Base-by-base conservation (phyloP, 2,329 filamentous ascomycete species). In the Aspergillus floridensis region DNA sequence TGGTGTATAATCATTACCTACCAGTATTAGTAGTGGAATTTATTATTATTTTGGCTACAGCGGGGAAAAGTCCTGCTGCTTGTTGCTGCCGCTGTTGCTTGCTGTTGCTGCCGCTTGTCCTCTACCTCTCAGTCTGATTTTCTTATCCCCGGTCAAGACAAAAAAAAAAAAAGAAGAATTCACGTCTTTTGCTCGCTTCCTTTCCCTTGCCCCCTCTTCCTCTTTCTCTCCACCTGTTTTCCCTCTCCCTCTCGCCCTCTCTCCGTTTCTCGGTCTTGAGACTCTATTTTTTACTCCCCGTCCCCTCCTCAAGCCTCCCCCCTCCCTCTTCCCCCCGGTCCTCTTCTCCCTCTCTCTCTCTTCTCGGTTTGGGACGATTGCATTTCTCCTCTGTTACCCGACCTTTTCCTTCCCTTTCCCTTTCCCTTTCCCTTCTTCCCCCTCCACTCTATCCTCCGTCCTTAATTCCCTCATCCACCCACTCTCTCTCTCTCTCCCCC, bases 401-500 rank as follows among this genome's bases (percentile, higher is more conserved):
- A 54, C 26, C 56, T 56, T 56, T 53, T 47, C 49, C 62, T 63
- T 56, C 65, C 57, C 58, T 67, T 68, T 65, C 59, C 35, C 53
- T 56, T 56, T 53, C 38, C 49, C 62, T 63, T 56, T 29, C 65
- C 57, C 58, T 68, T 65, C 65, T 68, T 68, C 64, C 65, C 66
- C 59, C 53, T 55, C 63, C 57, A 29, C 56, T 59, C 57, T 55
- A 44, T 59, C 35, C 56, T 56, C 58, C 49, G 32, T 47, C 62
- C 63, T 56, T 65, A 58, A 57, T 68, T 68, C 65, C 59, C 62
- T 64, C 67, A 64, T 68, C 64, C 65, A 66, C 58, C 54, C 56
- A 60, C 57, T 58, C 65, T 64, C 59, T 66, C 67, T 71, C 67
- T 62, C 66, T 63, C 70, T 66, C 66, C 70, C 63, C 59, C 61